A percentile compares a stretch with the other conserved stretches of the same genome.
Conservation (phyloP, 176 grass and related monocot species). For the Oryza australiensis region DNA sequence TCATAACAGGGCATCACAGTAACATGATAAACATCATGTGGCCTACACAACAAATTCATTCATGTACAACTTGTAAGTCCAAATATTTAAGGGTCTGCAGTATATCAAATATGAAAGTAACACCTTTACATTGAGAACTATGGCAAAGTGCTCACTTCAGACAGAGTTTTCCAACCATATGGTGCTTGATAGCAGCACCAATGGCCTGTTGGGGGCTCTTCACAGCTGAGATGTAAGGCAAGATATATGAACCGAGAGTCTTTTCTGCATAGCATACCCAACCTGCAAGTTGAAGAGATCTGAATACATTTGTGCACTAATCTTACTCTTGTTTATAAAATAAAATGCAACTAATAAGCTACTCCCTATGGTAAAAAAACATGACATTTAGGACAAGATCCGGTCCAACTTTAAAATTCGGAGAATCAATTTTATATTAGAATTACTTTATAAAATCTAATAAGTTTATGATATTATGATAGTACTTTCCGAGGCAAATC, state of each 20-base stretch:
- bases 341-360: too few species aligned
- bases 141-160: conserved; percentile 55
- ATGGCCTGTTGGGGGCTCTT: conserved; percentile 97
- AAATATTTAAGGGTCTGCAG: conserved; percentile 12
- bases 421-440: too few species aligned
- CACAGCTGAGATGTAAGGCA: conserved; percentile 94
- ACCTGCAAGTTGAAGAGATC: conserved; percentile 47
- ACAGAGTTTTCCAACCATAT: conserved; percentile 70
- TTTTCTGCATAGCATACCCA: conserved; percentile 99
- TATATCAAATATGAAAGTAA: conserved; percentile 20
- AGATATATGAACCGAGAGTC: conserved; percentile 92
- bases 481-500: too few species aligned
- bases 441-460: too few species aligned
- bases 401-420: too few species aligned
- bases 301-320: not conserved
- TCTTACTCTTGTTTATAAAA: too few species aligned
- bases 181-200: conserved; percentile 84
- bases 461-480: too few species aligned
- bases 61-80: not conserved
- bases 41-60: conserved; percentile 41
- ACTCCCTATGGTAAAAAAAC: too few species aligned
- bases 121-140: conserved; percentile 21
- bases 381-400: too few species aligned
- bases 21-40: conserved; percentile 81
- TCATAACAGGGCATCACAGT: conserved; percentile 99